Evolutionary conservation across 192 early-diverging fungal species (phyloP).

Genomic region (Rhizophagus clarus): DNA sequence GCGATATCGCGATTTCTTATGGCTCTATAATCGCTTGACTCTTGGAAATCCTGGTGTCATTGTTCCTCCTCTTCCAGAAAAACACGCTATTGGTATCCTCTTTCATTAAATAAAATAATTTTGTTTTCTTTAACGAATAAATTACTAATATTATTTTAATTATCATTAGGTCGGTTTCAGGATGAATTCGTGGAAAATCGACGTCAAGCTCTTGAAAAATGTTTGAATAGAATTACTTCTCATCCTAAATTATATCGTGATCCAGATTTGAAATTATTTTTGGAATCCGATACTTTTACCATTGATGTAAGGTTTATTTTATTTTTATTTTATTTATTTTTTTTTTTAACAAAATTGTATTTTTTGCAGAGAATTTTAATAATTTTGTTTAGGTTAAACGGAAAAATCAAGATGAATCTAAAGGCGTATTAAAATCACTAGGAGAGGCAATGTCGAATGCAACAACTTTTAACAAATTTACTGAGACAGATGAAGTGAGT

Average conservation of each 20-base stretch:
- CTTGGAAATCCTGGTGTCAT: constrained; percentile 83
- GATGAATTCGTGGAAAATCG: constrained; percentile 95
- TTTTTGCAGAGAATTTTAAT: not conserved
- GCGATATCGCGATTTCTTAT: constrained; percentile 91
- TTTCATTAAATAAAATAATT: not conserved
- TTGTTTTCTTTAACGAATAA: not conserved
- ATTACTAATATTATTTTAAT: not conserved
- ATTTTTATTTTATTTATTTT: no score
- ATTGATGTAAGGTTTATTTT: constrained; percentile 55
- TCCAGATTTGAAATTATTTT: constrained; percentile 80
- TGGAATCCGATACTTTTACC: constrained; percentile 85
- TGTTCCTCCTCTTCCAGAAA: constrained; percentile 91
- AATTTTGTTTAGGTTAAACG: constrained; percentile 50
- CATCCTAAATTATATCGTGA: constrained; percentile 86
- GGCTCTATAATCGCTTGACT: constrained; percentile 86
- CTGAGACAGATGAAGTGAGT: constrained; percentile 66
- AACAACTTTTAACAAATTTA: constrained; percentile 65
- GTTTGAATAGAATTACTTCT: constrained; percentile 73
- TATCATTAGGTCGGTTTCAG: constrained; percentile 75
- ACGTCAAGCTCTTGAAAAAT: constrained; percentile 80
- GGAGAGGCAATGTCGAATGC: constrained; percentile 70
- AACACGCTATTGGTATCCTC: constrained; percentile 86
- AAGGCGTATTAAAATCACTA: constrained; percentile 67
- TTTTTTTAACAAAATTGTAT: not conserved
- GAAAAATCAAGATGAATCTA: constrained; percentile 49